Evolutionary conservation across 2,329 filamentous ascomycete species (phyloP), one percentile per base, ranked within the genome.

Genomic region (Fusarium armeniacum): DNA sequence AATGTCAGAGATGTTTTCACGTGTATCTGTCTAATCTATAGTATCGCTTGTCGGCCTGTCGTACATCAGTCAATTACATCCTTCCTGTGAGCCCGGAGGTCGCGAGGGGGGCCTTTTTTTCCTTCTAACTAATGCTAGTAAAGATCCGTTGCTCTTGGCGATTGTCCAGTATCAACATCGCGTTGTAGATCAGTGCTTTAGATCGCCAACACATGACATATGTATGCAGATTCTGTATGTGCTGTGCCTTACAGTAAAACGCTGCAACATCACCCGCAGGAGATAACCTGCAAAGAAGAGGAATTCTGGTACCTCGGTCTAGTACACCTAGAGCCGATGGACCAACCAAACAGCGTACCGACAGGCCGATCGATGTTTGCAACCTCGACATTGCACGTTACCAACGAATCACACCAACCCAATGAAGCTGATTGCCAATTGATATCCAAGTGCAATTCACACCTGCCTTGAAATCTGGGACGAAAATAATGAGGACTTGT

Each of bases 221-320:
- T 30, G 28, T 30, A 26, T 45, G 35, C 53, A 46, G 33, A 50
- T 47, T 36, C 46, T 47, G 44, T 58, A 59, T 44, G 33, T 40
- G 36, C 36, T 18, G 12, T 36, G 45, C 49, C 35, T 52, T 52
- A 22, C 33, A 50, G 45, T 26, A 45, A 35, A 51, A 41, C 36
- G 20, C 40, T 65, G 46, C 53, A 35, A 35, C 41, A 70, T 70
- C 41, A 70, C 52, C 56, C 38, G 60, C 65, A 69, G 65, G 38
- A 52, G 46, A 56, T 46, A 28, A 50, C 20, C 43, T 62, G 44
- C 55, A 56, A 61, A 62, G 24, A 47, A 52, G 22, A 40, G 33
- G 38, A 51, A 16, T 58, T 43, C 15, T 46, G n/a, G 18, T 28
- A 33, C 44, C 49, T 44, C n/a, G 33, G 35, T 32, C 33, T 44